Base-by-base conservation (phyloP, 2,329 filamentous ascomycete species). In the Boeremia exigua region DNA sequence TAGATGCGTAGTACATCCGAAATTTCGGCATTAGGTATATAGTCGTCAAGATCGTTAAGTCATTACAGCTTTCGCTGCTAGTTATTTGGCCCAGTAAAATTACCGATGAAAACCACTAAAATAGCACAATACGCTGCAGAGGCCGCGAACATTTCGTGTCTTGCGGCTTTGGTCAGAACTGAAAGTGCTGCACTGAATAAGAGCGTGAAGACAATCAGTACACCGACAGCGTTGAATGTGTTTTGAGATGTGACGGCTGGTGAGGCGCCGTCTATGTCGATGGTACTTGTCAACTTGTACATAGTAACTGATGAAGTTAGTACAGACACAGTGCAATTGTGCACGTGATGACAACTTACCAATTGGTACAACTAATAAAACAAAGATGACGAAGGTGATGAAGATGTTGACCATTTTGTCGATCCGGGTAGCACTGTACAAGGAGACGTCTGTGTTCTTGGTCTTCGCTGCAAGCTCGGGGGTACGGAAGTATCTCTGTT, bases 361-460 rank as follows among this genome's bases (percentile, higher is more conserved):
- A 6, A 79, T 75, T 0, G 78, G 78, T 8, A 78, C 60, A 1
- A 78, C 69, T 0, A 79, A 68, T 2, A 79, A 67, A 11, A 75
- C 66, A 62, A 79, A 78, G 42, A 80, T 78, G 15, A 79, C 65
- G n/a, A 73, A 54, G 0, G 77, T 78, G 58, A 80, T 78, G 54
- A 79, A 68, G 12, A 76, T 58, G 50, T 76, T 77, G 49, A 78
- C 75, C 19, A 79, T 66, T 9, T 63, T 70, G 51, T 79, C 75
- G 25, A 79, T 71, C 15, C 77, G 69, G 0, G 65, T 57, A 9
- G 70, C 65, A 36, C 70, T 72, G 64, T 77, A 79, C 46, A 74
- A 73, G 34, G 71, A 68, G 42, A 79, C 65, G 36, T 66, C 48
- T 2, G 65, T 54, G 52, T 76, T 69, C 1, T 54, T 54, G 0